Conservation (phyloP, 345 rosid species). For the Iberis pinnata region DNA sequence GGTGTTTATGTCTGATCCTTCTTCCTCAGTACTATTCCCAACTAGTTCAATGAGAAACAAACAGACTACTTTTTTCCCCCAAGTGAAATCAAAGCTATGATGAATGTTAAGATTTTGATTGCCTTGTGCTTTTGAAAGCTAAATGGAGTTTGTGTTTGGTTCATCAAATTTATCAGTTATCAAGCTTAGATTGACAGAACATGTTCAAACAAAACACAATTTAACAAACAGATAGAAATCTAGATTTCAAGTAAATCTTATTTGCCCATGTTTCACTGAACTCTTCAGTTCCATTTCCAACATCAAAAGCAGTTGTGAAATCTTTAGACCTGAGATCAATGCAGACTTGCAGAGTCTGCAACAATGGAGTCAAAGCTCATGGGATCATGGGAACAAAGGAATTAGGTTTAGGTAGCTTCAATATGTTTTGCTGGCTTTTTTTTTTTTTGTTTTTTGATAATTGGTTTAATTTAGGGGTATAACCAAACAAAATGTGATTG, state of each 20-base stretch:
- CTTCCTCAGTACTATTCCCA: conserved; percentile 4
- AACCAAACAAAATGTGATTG: conserved; percentile 20
- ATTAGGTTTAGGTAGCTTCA: conserved; percentile 22
- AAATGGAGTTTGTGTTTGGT: too few relatives aligned
- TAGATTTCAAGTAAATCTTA: background rate
- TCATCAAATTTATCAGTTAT: too few relatives aligned
- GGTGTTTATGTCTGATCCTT: conserved; percentile 69
- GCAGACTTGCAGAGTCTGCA: conserved; percentile 9
- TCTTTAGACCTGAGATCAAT: conserved; percentile 9
- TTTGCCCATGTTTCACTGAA: background rate
- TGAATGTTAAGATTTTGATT: conserved; percentile 9
- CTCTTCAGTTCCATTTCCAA: background rate
- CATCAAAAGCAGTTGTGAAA: background rate
- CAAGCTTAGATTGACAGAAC: background rate
- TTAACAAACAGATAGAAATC: conserved; percentile 7
- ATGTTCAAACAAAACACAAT: background rate
- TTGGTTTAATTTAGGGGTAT: too few relatives aligned
- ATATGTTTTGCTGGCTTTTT: conserved; percentile 21
- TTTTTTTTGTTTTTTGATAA: conserved; percentile 15
- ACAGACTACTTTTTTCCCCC: background rate
- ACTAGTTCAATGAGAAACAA: background rate
- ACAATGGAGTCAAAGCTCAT: conserved; percentile 5
- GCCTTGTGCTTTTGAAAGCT: too few relatives aligned
- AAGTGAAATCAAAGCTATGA: conserved; percentile 12
- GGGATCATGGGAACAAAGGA: conserved; percentile 10